phyloP scores from a whole-genome alignment of 164 flowering plant genomes.

The Umbilicus rupestris region DNA sequence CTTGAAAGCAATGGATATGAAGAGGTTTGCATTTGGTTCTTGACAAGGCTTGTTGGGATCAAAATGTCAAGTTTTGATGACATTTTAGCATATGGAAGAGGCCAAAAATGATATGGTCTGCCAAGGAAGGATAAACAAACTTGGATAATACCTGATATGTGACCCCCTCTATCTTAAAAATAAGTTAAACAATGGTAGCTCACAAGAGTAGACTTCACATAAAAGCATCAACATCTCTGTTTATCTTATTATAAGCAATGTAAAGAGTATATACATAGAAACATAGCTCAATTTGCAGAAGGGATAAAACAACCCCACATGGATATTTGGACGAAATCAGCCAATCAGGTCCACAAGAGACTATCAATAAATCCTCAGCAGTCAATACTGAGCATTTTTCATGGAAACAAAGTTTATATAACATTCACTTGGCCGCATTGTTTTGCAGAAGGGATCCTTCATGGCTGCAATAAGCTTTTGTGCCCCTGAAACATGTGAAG shows the following conservation, averaged over 20 bases:
- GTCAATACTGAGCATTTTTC: neutral
- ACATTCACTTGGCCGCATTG: neutral
- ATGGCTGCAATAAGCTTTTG: neutral
- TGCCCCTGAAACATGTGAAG: neutral
- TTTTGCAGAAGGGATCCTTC: neutral
- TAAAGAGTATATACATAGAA: neutral
- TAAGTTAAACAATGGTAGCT: too few species aligned
- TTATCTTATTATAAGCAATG: neutral
- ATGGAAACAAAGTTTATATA: neutral
- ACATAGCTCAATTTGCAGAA: neutral
- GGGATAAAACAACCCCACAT: slow-evolving; percentile 3
- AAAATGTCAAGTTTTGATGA: too few species aligned
- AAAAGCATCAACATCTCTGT: neutral
- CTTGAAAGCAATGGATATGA: too few species aligned
- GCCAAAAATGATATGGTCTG: too few species aligned
- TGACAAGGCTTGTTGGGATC: too few species aligned
- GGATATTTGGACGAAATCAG: neutral
- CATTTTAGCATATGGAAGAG: too few species aligned
- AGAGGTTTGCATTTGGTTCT: too few species aligned
- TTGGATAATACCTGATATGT: too few species aligned
- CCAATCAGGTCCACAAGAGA: neutral
- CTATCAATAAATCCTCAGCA: neutral
- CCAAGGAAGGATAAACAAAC: too few species aligned
- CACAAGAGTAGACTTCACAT: neutral
- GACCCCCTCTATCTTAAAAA: too few species aligned